phyloP scores from a whole-genome alignment of 306 rosid genomes.

The Vigna hirtella region DNA sequence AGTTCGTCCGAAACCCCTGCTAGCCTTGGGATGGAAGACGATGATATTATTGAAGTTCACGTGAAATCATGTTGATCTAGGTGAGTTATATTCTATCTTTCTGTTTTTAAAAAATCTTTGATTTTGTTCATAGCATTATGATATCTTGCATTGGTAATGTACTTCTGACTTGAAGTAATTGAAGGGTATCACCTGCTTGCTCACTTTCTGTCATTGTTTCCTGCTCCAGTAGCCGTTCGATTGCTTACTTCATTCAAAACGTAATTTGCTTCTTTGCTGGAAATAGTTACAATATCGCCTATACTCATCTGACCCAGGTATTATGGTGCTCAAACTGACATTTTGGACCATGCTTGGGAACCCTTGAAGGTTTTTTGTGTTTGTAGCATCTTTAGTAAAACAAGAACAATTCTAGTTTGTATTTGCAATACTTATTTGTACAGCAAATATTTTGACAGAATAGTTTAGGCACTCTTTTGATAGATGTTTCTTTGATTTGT shows the following conservation, averaged over 20 bases:
- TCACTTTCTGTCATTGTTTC: constrained; percentile 4
- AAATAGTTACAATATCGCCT: not conserved
- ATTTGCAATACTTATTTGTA: constrained; percentile 45
- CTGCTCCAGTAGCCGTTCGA: constrained; percentile 21
- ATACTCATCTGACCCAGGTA: constrained; percentile 51
- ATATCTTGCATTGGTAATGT: constrained; percentile 15
- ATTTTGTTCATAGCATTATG: constrained; percentile 17
- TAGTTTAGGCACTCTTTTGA: constrained; percentile 11
- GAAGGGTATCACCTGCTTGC: not conserved
- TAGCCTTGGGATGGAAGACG: constrained; percentile 82
- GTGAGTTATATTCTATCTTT: constrained; percentile 43
- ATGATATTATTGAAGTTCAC: constrained; percentile 85
- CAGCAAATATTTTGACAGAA: constrained; percentile 32
- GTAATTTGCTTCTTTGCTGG: constrained; percentile 23
- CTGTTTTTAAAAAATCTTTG: constrained; percentile 8
- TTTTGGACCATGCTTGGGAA: constrained; percentile 31
- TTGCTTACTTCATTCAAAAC: constrained; percentile 29
- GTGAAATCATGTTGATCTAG: constrained; percentile 63
- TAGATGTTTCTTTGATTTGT: constrained; percentile 24
- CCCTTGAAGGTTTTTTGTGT: constrained; percentile 10
- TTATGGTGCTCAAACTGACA: constrained; percentile 40
- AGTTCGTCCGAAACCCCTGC: constrained; percentile 69
- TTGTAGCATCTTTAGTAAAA: not conserved
- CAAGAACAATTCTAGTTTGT: not conserved
- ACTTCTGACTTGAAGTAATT: not conserved